These are phyloP conservation scores for Mycena leptocephala DNA, from an alignment of 768 basidiomycete species.

Conservation along the genomic window DNA sequence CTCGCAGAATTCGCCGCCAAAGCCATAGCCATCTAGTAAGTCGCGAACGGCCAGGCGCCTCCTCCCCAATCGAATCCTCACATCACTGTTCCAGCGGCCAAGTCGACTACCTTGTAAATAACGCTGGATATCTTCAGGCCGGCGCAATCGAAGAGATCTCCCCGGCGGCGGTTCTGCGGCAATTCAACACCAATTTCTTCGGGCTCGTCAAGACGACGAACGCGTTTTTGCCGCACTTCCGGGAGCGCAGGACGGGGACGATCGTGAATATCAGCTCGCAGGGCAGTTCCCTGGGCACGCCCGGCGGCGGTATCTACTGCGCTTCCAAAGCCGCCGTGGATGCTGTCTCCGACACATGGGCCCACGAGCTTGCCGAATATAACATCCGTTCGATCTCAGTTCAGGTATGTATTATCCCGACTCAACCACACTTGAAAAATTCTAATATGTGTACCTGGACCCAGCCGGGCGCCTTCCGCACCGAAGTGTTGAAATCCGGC, in stretches of 20 bases:
- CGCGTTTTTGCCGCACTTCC: constrained; percentile 47
- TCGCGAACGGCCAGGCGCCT: too few relatives aligned
- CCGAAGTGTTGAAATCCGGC: neutral
- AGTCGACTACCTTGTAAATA: constrained; percentile 19
- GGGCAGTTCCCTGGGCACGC: constrained; percentile 3
- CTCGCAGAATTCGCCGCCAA: constrained; percentile 6
- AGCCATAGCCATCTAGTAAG: constrained; percentile 18
- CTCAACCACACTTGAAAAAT: neutral
- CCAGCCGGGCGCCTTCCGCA: constrained; percentile 33
- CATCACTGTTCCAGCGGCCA: neutral
- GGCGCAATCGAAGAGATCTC: constrained; percentile 33
- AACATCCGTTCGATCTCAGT: constrained; percentile 18
- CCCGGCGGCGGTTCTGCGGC: constrained; percentile 26
- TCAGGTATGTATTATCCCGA: neutral
- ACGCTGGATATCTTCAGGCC: constrained; percentile 6
- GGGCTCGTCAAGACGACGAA: constrained; percentile 44
- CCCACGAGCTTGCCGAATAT: neutral
- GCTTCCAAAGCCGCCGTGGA: constrained; percentile 38
- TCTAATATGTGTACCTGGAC: neutral
- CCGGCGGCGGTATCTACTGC: constrained; percentile 34
- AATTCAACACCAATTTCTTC: constrained; percentile 47
- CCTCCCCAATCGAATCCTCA: neutral
- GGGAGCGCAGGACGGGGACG: constrained; percentile 26
- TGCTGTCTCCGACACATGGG: constrained; percentile 21
- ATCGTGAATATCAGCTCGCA: constrained; percentile 40